Base-by-base conservation (phyloP, 768 basidiomycete genomes). In the Aureoboletus auriporus region DNA sequence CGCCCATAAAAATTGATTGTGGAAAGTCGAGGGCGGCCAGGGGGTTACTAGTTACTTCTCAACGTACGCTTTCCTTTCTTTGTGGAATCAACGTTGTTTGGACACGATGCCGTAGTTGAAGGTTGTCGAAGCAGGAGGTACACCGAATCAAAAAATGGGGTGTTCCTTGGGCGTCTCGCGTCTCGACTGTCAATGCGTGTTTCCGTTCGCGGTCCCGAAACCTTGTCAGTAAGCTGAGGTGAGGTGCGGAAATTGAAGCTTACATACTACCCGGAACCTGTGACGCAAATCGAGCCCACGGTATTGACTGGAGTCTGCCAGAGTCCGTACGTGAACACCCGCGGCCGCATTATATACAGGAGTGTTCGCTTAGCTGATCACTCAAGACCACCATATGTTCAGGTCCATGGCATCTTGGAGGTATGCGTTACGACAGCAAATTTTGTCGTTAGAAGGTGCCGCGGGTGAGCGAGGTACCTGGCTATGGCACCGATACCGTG, bases 401-500 rank as follows among this genome's bases (percentile, higher is more conserved):
- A 52, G 49, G 42, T 45, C 46, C 49, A 47, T 41, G 11, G 36
- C 33, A 39, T 46, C 42, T 42, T 43, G 44, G 12, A 41, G 46
- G 34, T 39, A 35, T 52, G 41, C 16, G 47, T 61, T 40, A 53
- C 29, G 42, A 30, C 12, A 42, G 33, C 35, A 5, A 44, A 46
- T 17, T 27, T 49, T 46, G 47, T 52, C 42, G 43, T 47, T 44
- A 45, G 33, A 30, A 17, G 50, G 42, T 46, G 53, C 57, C 65
- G 60, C 58, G 58, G 58, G 50, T 30, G 34, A 28, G 44, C 37
- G 12, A 33, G 41, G 50, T 59, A 38, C 53, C 56, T 53, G 46
- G 44, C 39, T 13, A 42, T 42, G 53, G 53, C 48, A 61, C 66
- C 64, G 39, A 48, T 42, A 54, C 46, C 45, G 27, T 63, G 66